Conservation (phyloP, 2,329 filamentous ascomycete genomes). For the Sarocladium brachiariae region DNA sequence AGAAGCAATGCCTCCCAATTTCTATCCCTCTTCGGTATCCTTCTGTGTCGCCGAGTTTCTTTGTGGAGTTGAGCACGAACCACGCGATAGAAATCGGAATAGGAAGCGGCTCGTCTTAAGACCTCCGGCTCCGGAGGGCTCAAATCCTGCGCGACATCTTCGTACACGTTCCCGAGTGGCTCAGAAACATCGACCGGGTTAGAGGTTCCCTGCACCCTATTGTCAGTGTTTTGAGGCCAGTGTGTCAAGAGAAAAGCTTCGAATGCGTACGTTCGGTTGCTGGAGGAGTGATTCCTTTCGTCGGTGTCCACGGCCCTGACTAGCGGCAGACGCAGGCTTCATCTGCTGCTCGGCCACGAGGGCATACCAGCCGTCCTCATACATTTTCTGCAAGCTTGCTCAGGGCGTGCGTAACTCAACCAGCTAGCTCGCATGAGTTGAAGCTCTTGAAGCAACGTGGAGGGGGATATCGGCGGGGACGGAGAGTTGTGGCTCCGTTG, state of each 20-base stretch:
- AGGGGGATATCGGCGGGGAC: conserved; percentile 5
- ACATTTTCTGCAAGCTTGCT: conserved; percentile 46
- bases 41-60: conserved; percentile 37
- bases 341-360: conserved; percentile 53
- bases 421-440: neutral
- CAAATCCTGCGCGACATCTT: neutral
- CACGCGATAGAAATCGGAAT: conserved; percentile 67
- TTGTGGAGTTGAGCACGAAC: conserved; percentile 50
- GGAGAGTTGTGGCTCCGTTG: conserved; percentile 5
- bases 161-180: conserved; percentile 38
- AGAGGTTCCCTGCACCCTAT: conserved; percentile 44
- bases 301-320: conserved; percentile 46
- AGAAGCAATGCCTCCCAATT: conserved; percentile 46
- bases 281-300: conserved; percentile 65
- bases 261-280: conserved; percentile 49
- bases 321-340: conserved; percentile 22
- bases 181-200: conserved; percentile 40
- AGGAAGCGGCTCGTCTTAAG: conserved; percentile 61
- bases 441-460: conserved; percentile 8
- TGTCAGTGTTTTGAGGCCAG: neutral
- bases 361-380: conserved; percentile 80
- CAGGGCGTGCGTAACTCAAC: neutral
- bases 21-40: conserved; percentile 31
- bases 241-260: neutral
- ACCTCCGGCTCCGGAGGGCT: conserved; percentile 61